These are phyloP conservation scores for Flaveria robusta DNA, from an alignment of 129 eudicot species.

Conservation along the genomic window DNA sequence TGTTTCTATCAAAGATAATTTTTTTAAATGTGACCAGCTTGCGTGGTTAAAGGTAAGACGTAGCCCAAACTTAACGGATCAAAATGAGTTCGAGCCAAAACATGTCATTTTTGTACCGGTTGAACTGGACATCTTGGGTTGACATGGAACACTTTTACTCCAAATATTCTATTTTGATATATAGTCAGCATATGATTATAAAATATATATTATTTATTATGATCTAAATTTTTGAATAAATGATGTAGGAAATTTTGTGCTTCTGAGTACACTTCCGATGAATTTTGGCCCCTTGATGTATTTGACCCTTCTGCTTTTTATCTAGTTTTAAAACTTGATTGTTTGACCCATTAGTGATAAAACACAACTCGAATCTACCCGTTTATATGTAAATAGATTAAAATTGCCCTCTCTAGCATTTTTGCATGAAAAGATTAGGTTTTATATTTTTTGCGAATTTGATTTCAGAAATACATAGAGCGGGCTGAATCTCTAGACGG, in stretches of 20 bases:
- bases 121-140: background rate
- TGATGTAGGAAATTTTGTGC: background rate
- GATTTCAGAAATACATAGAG: slow-evolving; percentile 77
- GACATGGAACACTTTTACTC: background rate
- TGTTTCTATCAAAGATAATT: background rate
- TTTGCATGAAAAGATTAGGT: background rate
- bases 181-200: background rate
- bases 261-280: no score
- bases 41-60: background rate
- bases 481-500: slow-evolving; percentile 81
- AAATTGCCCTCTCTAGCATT: background rate
- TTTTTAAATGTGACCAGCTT: no score
- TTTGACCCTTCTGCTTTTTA: background rate
- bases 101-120: background rate
- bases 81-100: background rate
- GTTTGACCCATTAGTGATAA: background rate
- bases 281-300: background rate
- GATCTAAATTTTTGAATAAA: background rate
- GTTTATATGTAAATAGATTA: background rate
- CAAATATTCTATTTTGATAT: background rate
- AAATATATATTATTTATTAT: background rate
- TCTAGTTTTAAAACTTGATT: background rate
- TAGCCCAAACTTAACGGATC: background rate
- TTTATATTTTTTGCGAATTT: background rate
- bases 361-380: background rate